Evolutionary conservation across 352 stramenopile genomes (phyloP), one percentile per base, ranked within the genome.

Genomic region (Labyrinthula sp.): DNA sequence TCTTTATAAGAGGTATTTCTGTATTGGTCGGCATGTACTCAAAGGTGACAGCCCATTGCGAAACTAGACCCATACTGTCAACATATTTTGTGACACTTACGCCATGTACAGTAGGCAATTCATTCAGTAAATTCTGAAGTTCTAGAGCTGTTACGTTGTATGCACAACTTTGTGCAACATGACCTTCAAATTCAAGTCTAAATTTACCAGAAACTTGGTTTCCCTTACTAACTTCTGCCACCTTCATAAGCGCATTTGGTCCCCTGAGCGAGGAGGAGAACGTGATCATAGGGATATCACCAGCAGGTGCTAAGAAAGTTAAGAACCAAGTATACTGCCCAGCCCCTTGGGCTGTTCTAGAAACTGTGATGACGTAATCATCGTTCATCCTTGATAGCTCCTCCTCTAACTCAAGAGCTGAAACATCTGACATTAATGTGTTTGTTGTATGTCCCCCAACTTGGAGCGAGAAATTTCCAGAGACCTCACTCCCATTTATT

Each of bases 101-200:
- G 0, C 65, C 61, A 15, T 67, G 66, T n/a, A 82, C 60, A 0
- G 64, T 64, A 14, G 59, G 47, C 5, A 84, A 61, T 5, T 50
- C 54, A 33, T 79, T 46, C 0, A 84, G 62, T 1, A 60, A 60
- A 10, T 64, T 48, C 43, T 77, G 69, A 61, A 85, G 68, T 6
- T 33, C 57, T 0, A 47, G 59, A 20, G 77, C 75, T 0, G 69
- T 72, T 4, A 75, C 75, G 47, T 90, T 69, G 33, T 61, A 70
- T 3, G 68, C 40, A 38, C 93, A 80, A 35, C 80, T 75, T 9
- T 65, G 63, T 0, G 82, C 90, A 26, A 69, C 78, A 26, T 78
- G 72, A 9, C 75, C 79, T 17, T 71, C 66, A 25, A 94, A 91
- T 2, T 54, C 63, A 1, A 95, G 65, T 25, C 69, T 89, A 61